phyloP scores from a whole-genome alignment of 1,284 basidiomycete species.

The Porodaedalea pini region DNA sequence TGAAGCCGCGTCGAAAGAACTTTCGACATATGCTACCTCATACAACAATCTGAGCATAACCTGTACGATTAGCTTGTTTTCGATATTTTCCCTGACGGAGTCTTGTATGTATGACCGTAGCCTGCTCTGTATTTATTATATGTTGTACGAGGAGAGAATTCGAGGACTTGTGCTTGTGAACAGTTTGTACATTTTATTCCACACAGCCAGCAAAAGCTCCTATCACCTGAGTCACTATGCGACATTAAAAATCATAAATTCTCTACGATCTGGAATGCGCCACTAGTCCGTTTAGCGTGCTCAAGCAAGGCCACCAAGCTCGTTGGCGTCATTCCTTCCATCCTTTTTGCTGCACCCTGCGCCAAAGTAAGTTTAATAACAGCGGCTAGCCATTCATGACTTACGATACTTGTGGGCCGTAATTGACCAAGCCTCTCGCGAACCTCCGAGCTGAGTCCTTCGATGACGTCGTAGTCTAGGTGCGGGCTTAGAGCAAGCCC shows the following conservation, averaged over 20 bases:
- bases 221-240: too few species aligned
- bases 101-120: too few species aligned
- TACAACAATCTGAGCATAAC: too few species aligned
- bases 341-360: slow-evolving; percentile 79
- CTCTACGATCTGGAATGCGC: not conserved
- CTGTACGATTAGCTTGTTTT: too few species aligned
- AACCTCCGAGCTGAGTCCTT: slow-evolving; percentile 75
- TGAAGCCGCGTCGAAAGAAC: not conserved
- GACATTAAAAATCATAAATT: too few species aligned
- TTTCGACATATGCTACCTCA: not conserved
- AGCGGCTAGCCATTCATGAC: not conserved
- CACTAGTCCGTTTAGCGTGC: slow-evolving; percentile 47
- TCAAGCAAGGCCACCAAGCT: slow-evolving; percentile 61
- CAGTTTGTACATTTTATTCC: too few species aligned
- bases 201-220: too few species aligned
- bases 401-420: slow-evolving; percentile 67
- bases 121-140: too few species aligned
- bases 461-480: slow-evolving; percentile 65
- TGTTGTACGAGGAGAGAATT: too few species aligned
- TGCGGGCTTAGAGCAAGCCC: slow-evolving; percentile 62
- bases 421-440: slow-evolving; percentile 60
- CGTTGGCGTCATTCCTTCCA: slow-evolving; percentile 85
- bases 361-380: not conserved
- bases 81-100: too few species aligned
- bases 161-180: too few species aligned